Evolutionary conservation across 208 protist genomes (phyloP), one percentile per base, ranked within the genome.

Genomic region (Phytomonas sp.): DNA sequence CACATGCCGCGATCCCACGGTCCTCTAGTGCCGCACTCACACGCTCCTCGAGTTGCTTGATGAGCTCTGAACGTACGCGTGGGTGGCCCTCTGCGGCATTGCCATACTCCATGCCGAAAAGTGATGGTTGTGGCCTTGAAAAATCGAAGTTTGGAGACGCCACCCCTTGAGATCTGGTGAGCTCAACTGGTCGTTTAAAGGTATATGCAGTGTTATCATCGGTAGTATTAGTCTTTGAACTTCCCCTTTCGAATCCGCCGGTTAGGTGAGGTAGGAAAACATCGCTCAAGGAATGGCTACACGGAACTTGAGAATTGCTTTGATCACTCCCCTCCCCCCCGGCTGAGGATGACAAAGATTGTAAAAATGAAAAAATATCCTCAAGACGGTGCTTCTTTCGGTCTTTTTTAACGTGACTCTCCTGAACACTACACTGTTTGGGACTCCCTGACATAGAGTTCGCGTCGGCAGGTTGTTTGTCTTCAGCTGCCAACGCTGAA

Each of bases 21-120:
- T 95, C 89, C 63, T 95, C 87, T 36, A 95, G 76, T 32, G 81
- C 12, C n/a, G 87, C 89, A 42, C 82, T 86, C 42, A 95, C 78
- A 29, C 83, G 80, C 69, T 91, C 89, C 70, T 94, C 89, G 33
- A 92, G 32, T 30, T 79, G 76, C 12, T 60, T 69, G 52, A 85
- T 79, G 0, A 88, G 68, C 10, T 67, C 34, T 8, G 34, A 8
- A 37, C 34, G 63, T 64, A 42, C 61, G 40, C 56, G 36, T 37
- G 23, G 66, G 67, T 16, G 63, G 67, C 31, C 60, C 73, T 29
- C 61, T 52, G 59, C 34, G 63, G 63, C 31, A 66, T 32, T 29
- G 30, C 42, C 3, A 29, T n/a, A 45, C 63, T 26, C n/a, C 49
- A 16, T 8, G 34, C 34, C 8, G 8, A 8, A 37, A 37, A 37